Evolutionary conservation across 371 early-diverging fungal species (phyloP), one percentile per base, ranked within the genome.

Genomic region (Thermomucor indicae-seudaticae): DNA sequence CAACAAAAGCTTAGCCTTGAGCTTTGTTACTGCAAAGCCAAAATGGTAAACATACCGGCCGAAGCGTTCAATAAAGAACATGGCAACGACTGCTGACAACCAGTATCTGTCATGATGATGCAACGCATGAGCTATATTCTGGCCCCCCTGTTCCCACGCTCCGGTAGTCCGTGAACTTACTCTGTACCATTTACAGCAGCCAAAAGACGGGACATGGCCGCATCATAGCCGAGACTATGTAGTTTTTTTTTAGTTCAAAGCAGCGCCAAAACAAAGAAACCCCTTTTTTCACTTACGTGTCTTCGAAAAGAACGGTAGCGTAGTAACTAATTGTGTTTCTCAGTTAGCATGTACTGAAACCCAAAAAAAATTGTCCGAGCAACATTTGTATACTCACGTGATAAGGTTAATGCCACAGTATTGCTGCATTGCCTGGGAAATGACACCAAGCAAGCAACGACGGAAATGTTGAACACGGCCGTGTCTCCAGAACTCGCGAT

Each of bases 351-450:
- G 19, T 40, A 3, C 10, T 28, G 24, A 10, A n/a, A 8, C 27
- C 32, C 3, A 12, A 29, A 24, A 29, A 17, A 17, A 27, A 25
- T 29, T n/a, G n/a, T n/a, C n/a, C n/a, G n/a, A n/a, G n/a, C n/a
- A n/a, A 45, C 4, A 45, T 0, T 11, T 6, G 10, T 6, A 35
- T 14, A 39, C 50, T 23, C 32, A 50, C 50, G 52, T 52, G 24
- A 81, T 57, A 32, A 70, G 54, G 23, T 69, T 73, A 49, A 73
- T 74, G 56, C 74, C 74, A 49, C 65, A 63, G 14, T 65, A 61
- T 22, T 74, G 74, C 35, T 74, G 74, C 42, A 74, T 74, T 16
- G 67, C 53, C 44, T 74, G 74, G 38, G 67, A 52, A 43, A 62
- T 43, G 57, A 74, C 67, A 40, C 67, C 74, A 38, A 74, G 59